Conservation (phyloP, 2,329 filamentous ascomycete genomes). For the Aspergillus fumigatus region DNA sequence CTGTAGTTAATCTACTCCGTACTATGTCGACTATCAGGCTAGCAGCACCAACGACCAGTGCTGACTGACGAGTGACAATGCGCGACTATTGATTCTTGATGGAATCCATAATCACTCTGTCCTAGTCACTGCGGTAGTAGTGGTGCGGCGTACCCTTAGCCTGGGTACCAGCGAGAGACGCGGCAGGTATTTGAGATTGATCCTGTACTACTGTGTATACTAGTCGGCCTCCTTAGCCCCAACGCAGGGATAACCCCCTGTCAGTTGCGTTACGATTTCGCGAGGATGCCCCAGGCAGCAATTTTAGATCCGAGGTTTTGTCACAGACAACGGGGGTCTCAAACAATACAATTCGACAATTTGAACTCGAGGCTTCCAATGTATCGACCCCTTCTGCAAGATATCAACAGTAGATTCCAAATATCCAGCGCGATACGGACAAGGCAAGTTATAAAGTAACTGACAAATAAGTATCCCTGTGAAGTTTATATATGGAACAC, state of each 20-base stretch:
- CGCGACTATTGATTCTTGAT: slow-evolving; percentile 19
- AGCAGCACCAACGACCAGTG: background rate
- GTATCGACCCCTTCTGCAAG: background rate
- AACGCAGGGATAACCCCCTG: slow-evolving; percentile 24
- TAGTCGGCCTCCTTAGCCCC: slow-evolving; percentile 8
- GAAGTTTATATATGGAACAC: background rate
- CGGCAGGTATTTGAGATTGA: slow-evolving; percentile 33
- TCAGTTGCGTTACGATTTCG: slow-evolving; percentile 13
- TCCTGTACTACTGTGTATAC: slow-evolving; percentile 13
- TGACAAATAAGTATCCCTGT: background rate
- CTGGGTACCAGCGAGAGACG: slow-evolving; percentile 23
- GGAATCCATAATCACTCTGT: slow-evolving; percentile 15
- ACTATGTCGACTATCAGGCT: background rate
- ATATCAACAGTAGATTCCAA: background rate
- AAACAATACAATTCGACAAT: no score
- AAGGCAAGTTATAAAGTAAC: background rate
- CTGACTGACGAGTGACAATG: slow-evolving; percentile 8
- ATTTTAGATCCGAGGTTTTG: background rate
- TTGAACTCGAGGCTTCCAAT: background rate
- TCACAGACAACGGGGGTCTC: background rate
- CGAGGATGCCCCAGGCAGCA: background rate
- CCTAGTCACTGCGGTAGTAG: slow-evolving; percentile 8
- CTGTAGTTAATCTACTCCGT: no score
- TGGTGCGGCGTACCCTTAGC: slow-evolving; percentile 8
- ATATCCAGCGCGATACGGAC: background rate